Evolutionary conservation across 768 basidiomycete species (phyloP).

Genomic region (Suillus spraguei): DNA sequence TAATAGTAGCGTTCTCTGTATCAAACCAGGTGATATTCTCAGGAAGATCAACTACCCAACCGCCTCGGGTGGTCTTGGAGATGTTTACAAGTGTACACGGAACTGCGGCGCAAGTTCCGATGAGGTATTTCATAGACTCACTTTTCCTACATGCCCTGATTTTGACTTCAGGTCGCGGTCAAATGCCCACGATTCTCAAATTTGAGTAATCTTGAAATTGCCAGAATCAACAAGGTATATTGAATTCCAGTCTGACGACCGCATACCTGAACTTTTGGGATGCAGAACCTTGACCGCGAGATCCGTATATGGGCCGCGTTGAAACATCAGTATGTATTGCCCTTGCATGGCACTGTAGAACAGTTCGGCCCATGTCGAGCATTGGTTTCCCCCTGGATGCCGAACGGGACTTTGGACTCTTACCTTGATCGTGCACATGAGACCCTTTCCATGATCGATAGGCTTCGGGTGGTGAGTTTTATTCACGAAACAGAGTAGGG

Average conservation of each 20-base stretch:
- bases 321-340: conserved; percentile 40
- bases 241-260: neutral
- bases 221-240: neutral
- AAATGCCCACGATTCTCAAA: conserved; percentile 8
- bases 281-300: conserved; percentile 35
- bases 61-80: conserved; percentile 41
- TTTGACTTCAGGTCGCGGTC: conserved; percentile 10
- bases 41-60: neutral
- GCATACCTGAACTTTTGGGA: neutral
- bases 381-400: conserved; percentile 47
- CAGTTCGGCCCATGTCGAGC: conserved; percentile 39
- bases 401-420: conserved; percentile 41
- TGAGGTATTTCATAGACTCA: neutral
- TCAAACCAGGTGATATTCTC: neutral
- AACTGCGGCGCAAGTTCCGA: neutral
- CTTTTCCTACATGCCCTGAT: neutral
- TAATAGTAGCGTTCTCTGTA: neutral
- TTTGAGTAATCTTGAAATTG: neutral
- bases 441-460: conserved; percentile 37
- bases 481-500: neutral
- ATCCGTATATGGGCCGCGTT: conserved; percentile 41
- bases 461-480: conserved; percentile 36
- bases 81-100: conserved; percentile 40
- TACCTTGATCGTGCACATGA: conserved; percentile 41
- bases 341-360: conserved; percentile 37